These are phyloP conservation scores for Brasilioporus rufonigricans DNA, from an alignment of 768 basidiomycete species.

Conservation along the genomic window DNA sequence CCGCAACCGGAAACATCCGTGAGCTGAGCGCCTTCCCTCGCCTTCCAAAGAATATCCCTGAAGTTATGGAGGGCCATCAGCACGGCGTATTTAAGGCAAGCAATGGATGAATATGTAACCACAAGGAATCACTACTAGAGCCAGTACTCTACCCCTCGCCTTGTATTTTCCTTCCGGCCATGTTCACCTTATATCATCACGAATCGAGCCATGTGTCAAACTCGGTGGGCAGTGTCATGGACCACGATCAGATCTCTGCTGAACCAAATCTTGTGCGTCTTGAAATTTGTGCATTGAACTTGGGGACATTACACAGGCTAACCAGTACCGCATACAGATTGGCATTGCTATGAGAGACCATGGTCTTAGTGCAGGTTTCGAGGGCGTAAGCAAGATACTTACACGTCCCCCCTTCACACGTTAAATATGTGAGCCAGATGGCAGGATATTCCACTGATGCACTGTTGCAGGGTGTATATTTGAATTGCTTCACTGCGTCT, in stretches of 20 bases:
- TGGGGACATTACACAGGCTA: not conserved
- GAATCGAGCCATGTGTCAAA: not conserved
- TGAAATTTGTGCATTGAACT: not conserved
- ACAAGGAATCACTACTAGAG: not conserved
- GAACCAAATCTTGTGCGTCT: not conserved
- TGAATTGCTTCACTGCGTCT: not conserved
- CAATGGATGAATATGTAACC: not conserved
- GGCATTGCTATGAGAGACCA: not conserved
- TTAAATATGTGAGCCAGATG: not conserved
- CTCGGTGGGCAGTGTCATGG: not conserved
- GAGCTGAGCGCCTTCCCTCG: not conserved
- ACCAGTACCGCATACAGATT: not conserved
- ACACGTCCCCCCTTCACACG: not conserved
- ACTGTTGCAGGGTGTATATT: not conserved
- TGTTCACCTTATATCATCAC: not conserved
- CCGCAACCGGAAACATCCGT: not conserved
- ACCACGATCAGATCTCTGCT: not conserved
- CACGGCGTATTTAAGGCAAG: not conserved
- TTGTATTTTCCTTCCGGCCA: not conserved
- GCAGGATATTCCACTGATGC: not conserved
- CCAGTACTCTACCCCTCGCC: not conserved
- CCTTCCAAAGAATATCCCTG: not conserved
- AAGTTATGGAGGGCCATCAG: not conserved
- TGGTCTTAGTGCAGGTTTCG: not conserved
- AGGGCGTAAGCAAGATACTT: not conserved